phyloP scores from a whole-genome alignment of 2,329 filamentous ascomycete genomes.

The Blastomyces gilchristii region DNA sequence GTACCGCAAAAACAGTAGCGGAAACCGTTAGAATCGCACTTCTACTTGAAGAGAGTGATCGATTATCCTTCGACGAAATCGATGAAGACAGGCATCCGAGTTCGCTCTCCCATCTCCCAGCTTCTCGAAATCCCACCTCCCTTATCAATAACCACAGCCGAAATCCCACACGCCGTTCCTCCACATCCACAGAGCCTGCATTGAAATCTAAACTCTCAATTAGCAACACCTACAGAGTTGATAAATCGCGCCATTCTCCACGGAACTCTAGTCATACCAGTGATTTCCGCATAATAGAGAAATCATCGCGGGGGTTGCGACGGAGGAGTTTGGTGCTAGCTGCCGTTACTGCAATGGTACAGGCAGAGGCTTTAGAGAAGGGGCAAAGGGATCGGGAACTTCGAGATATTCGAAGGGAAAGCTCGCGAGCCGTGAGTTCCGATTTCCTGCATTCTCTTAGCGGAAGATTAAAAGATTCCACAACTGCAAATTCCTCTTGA shows the following conservation, averaged over 20 bases:
- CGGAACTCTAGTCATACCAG: conserved; percentile 1
- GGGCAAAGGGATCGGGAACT: neutral
- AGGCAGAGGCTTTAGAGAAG: conserved; percentile 10
- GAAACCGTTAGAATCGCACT: conserved; percentile 31
- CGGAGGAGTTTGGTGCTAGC: conserved; percentile 16
- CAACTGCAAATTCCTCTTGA: neutral
- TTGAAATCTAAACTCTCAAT: neutral
- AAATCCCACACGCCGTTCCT: neutral
- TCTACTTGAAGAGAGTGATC: conserved; percentile 21
- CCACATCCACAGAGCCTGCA: neutral
- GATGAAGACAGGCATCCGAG: conserved; percentile 16
- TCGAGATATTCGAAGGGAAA: neutral
- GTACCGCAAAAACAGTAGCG: conserved; percentile 24
- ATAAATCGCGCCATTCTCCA: neutral
- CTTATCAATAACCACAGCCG: neutral
- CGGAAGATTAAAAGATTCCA: neutral
- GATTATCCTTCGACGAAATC: conserved; percentile 8
- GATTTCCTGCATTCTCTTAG: neutral
- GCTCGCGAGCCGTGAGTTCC: neutral
- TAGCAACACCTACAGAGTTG: neutral
- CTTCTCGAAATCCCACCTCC: neutral
- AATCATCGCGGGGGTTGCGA: conserved; percentile 11
- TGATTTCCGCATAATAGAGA: neutral
- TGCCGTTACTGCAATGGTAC: conserved; percentile 15
- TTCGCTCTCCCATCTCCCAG: conserved; percentile 12